A percentile compares a stretch with the other conserved stretches of the same genome.
phyloP scores from a whole-genome alignment of 176 grass and related monocot genomes.

The Metroxylon sagu region DNA sequence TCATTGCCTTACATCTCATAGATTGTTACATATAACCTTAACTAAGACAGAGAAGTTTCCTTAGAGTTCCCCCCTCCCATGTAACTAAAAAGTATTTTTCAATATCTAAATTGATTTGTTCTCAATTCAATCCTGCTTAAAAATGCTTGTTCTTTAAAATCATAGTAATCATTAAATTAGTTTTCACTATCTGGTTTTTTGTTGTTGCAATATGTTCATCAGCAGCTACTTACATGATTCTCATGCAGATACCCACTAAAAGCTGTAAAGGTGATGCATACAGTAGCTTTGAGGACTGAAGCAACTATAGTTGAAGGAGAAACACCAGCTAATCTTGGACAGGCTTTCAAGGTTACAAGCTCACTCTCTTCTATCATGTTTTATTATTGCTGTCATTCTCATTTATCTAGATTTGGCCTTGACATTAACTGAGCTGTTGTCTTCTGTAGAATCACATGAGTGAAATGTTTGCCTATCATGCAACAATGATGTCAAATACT shows the following conservation, averaged over 20 bases:
- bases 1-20: no score
- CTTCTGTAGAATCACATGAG: slow-evolving; percentile 55
- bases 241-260: slow-evolving; percentile 74
- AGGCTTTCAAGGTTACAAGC: slow-evolving; percentile 67
- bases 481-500: slow-evolving; percentile 83
- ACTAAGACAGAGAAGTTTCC: no score
- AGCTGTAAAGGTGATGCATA: slow-evolving; percentile 96
- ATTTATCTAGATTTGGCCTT: slow-evolving; percentile 11
- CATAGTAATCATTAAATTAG: no score
- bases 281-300: slow-evolving; percentile 85
- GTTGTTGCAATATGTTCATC: not conserved
- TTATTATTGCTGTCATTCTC: not conserved
- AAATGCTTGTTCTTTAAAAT: no score
- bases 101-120: no score
- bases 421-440: not conserved
- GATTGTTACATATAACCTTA: no score
- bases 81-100: no score
- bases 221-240: slow-evolving; percentile 1
- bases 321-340: slow-evolving; percentile 47
- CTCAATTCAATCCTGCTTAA: no score
- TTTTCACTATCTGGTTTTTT: not conserved
- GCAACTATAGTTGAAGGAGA: slow-evolving; percentile 18
- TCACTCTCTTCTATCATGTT: slow-evolving; percentile 5
- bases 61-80: no score
- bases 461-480: slow-evolving; percentile 89